Conservation (phyloP, 78 protist genomes). For the Planoprotostelium fungivorum region DNA sequence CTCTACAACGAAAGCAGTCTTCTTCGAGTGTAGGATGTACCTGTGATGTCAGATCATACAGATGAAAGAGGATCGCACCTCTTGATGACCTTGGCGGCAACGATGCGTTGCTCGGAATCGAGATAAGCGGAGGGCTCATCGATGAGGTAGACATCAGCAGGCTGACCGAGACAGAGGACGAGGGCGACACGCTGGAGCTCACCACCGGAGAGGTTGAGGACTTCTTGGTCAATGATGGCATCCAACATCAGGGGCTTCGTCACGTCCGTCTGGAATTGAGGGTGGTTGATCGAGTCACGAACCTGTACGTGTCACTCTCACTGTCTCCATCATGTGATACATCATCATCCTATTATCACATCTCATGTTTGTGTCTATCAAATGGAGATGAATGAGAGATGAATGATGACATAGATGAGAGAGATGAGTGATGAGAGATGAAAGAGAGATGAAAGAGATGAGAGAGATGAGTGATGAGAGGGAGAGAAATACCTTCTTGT, state of each 20-base stretch:
- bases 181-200: slow-evolving; percentile 99
- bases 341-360: not conserved
- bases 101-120: slow-evolving; percentile 99
- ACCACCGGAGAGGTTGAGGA: slow-evolving; percentile 96
- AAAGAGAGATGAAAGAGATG: not conserved
- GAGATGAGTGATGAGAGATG: not conserved
- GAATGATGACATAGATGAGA: not conserved
- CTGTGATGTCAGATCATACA: slow-evolving; percentile 2
- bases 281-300: slow-evolving; percentile 77
- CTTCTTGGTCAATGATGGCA: slow-evolving; percentile 80
- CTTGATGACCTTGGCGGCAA: slow-evolving; percentile 96
- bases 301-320: slow-evolving; percentile 88
- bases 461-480: not conserved
- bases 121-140: slow-evolving; percentile 99
- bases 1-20: slow-evolving; percentile 99
- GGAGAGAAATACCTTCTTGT: not conserved
- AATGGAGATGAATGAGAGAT: not conserved
- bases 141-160: slow-evolving; percentile 98
- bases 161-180: slow-evolving; percentile 90
- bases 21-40: slow-evolving; percentile 95
- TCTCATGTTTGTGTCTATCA: not conserved
- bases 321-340: slow-evolving; percentile 62
- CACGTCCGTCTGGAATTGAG: slow-evolving; percentile 97
- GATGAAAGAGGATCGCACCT: not conserved
- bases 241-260: slow-evolving; percentile 92